These are phyloP conservation scores for Aspergillus indologenus DNA, from an alignment of 495 filamentous ascomycete species.

Conservation along the genomic window DNA sequence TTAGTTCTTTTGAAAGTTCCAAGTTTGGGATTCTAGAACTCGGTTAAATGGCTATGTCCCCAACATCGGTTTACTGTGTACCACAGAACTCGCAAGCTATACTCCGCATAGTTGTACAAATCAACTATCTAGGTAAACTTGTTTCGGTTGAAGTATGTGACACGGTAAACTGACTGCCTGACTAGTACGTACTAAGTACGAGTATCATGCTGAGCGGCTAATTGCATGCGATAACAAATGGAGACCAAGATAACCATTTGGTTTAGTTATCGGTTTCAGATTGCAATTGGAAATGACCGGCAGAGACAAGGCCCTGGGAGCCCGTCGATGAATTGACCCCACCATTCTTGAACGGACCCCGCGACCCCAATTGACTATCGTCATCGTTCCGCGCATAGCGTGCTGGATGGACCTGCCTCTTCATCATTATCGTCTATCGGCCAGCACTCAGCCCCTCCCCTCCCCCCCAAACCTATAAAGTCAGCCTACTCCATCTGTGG, in stretches of 20 bases:
- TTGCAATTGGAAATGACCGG: background rate
- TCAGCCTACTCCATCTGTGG: background rate
- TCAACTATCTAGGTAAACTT: background rate
- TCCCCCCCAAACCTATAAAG: background rate
- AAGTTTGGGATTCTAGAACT: too few relatives aligned
- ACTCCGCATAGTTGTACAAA: background rate
- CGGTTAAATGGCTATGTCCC: too few relatives aligned
- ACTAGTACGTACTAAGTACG: too few relatives aligned
- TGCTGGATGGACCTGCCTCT: constrained; percentile 43
- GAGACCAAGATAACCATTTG: background rate
- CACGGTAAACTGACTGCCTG: background rate
- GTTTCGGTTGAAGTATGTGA: background rate
- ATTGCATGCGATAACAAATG: background rate
- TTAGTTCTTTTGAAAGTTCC: too few relatives aligned
- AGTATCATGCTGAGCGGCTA: background rate
- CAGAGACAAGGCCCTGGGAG: background rate
- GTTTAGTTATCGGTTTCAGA: background rate
- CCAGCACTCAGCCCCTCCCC: background rate
- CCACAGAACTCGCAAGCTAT: background rate
- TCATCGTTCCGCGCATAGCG: constrained; percentile 14
- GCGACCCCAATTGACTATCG: constrained; percentile 10
- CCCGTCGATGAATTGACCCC: background rate
- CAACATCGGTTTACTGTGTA: background rate
- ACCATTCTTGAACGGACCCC: constrained; percentile 17
- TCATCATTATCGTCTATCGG: background rate